phyloP scores from a whole-genome alignment of 169 alveolate species.

The Blepharisma undulans region DNA sequence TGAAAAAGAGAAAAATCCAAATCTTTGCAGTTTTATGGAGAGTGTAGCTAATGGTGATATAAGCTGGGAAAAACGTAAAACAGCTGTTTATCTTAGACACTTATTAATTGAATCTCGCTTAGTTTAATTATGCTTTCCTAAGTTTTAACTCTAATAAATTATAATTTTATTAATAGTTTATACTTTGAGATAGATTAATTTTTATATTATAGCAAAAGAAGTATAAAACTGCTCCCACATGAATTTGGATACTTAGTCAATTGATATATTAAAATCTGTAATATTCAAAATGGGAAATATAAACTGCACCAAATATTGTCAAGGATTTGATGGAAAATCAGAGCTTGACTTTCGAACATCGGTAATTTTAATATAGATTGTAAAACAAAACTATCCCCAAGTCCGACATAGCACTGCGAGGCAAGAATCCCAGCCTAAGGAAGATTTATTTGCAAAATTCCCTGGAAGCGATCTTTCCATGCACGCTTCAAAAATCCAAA shows the following conservation, averaged over 20 bases:
- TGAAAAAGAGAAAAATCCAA: background rate
- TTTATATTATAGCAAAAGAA: no score
- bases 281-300: constrained; percentile 22
- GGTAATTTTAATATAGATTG: background rate
- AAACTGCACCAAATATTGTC: constrained; percentile 21
- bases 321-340: background rate
- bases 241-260: background rate
- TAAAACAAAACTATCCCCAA: background rate
- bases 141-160: background rate
- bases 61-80: background rate
- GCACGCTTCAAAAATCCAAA: background rate
- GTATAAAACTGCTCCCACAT: background rate
- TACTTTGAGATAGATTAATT: no score
- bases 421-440: background rate
- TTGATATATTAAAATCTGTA: background rate
- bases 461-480: background rate
- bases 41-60: background rate
- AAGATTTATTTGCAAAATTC: background rate
- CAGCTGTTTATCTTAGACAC: background rate
- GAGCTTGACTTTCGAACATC: constrained; percentile 2
- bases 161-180: no score
- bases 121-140: no score
- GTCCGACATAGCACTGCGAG: background rate
- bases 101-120: background rate
- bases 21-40: background rate